Evolutionary conservation across 352 stramenopile species (phyloP), one percentile per base, ranked within the genome.

Genomic region (Plasmopara viticola): DNA sequence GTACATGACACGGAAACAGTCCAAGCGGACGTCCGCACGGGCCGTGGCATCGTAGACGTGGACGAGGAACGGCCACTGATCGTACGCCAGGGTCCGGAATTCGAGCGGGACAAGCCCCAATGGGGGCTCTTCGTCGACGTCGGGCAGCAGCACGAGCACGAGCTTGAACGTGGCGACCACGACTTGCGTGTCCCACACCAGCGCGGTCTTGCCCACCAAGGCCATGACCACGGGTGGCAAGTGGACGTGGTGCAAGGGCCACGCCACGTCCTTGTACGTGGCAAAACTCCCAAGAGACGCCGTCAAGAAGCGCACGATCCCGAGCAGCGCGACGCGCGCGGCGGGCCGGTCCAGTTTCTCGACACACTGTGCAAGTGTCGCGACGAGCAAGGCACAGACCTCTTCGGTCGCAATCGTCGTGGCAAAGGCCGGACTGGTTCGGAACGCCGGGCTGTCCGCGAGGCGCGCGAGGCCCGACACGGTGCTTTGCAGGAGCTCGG

Each of bases 111-210:
- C 66, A 10, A 60, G 47, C 9, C 53, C 9, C 6, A 63, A 58
- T 8, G 73, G 44, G 0, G 6, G 41, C 5, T 67, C 51, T 29
- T 58, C 0, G 50, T 70, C 64, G 43, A 79, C 63, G 4, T 49
- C 66, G 6, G 78, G 71, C 12, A 86, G 49, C 10, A 86, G 55
- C 15, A 58, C 71, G 18, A 79, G 67, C 29, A 83, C 60, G 5
- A 86, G 50, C 56, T 84, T 82, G 25, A 88, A 61, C 1, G 71
- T 79, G 31, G 85, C 78, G 4, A 69, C 64, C 5, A 88, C 49
- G 13, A 85, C 48, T 35, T 66, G 50, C 8, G 74, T 71, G 35
- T 88, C 78, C 9, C 54, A 57, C 10, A 78, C 47, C 25, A 79
- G 59, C 20, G 66, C 62, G 29, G 72, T 60, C 20, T 70, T 72